Conservation (phyloP, 2,329 filamentous ascomycete species). For the Dothiorella sarmentorum region DNA sequence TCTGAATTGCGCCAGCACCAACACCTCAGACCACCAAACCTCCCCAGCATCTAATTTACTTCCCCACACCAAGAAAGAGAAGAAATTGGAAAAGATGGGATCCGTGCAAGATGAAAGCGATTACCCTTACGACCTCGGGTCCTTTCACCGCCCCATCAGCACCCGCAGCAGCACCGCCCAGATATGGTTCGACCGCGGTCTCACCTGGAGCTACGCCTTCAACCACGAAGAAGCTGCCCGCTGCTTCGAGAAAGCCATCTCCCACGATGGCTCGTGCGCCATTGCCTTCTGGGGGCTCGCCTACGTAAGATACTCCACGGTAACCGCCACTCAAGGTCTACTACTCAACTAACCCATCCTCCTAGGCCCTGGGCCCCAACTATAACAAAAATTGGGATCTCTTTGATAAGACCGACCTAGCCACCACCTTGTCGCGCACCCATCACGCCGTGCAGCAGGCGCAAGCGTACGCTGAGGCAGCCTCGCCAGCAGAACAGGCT, state of each 20-base stretch:
- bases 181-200: constrained; percentile 67
- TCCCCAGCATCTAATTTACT: no score
- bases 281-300: constrained; percentile 70
- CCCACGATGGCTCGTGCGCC: constrained; percentile 52
- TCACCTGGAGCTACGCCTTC: constrained; percentile 73
- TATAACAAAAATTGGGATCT: constrained; percentile 76
- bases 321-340: no score
- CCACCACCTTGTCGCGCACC: constrained; percentile 48
- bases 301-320: no score
- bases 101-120: constrained; percentile 12
- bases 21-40: no score
- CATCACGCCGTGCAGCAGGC: constrained; percentile 48
- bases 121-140: constrained; percentile 58
- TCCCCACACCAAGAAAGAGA: no score
- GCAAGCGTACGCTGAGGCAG: constrained; percentile 33
- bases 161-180: constrained; percentile 54
- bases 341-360: no score
- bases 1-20: no score
- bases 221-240: constrained; percentile 68
- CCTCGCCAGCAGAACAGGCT: constrained; percentile 55
- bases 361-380: constrained; percentile 71
- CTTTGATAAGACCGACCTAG: constrained; percentile 62
- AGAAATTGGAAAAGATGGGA: no score
- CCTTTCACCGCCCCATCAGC: constrained; percentile 54
- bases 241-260: constrained; percentile 62